phyloP scores from a whole-genome alignment of 768 basidiomycete genomes.

The Mycena alexandri region DNA sequence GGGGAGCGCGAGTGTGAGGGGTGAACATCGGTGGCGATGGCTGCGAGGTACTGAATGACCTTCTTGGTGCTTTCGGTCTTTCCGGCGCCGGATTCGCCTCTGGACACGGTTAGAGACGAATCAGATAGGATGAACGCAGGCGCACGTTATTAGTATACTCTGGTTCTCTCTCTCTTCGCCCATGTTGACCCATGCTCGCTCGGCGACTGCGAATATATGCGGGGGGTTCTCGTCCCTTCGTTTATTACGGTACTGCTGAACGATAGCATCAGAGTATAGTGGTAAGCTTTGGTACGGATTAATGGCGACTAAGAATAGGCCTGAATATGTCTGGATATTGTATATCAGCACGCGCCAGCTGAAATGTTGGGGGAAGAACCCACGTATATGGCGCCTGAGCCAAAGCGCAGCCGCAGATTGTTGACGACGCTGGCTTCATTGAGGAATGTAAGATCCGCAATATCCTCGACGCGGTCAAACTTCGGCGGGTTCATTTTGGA shows the following conservation, averaged over 20 bases:
- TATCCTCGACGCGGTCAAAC: conserved; percentile 97
- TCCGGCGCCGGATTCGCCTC: conserved; percentile 98
- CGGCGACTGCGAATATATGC: conserved; percentile 97
- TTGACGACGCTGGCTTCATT: conserved; percentile 99
- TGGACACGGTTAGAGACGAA: conserved; percentile 46
- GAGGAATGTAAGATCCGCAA: conserved; percentile 96
- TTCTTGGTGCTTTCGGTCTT: conserved; percentile 99
- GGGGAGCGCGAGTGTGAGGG: conserved; percentile 77
- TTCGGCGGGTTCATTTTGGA: conserved; percentile 99
- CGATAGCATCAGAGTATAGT: conserved; percentile 88
- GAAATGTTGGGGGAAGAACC: conserved; percentile 47
- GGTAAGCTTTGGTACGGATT: conserved; percentile 96
- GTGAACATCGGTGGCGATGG: conserved; percentile 90
- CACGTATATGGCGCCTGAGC: conserved; percentile 93
- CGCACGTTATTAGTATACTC: conserved; percentile 97
- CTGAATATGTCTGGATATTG: conserved; percentile 84
- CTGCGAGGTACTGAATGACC: conserved; percentile 98
- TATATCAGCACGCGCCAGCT: conserved; percentile 13
- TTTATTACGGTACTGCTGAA: conserved; percentile 91
- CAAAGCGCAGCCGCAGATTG: conserved; percentile 92
- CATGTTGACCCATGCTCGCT: conserved; percentile 99
- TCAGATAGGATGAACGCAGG: conserved; percentile 58
- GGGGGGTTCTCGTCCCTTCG: conserved; percentile 94
- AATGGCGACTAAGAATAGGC: conserved; percentile 97
- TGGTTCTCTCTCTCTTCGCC: conserved; percentile 97